These are phyloP conservation scores for Ceratocystis albifundus DNA, from an alignment of 2,329 filamentous ascomycete species.

Conservation along the genomic window DNA sequence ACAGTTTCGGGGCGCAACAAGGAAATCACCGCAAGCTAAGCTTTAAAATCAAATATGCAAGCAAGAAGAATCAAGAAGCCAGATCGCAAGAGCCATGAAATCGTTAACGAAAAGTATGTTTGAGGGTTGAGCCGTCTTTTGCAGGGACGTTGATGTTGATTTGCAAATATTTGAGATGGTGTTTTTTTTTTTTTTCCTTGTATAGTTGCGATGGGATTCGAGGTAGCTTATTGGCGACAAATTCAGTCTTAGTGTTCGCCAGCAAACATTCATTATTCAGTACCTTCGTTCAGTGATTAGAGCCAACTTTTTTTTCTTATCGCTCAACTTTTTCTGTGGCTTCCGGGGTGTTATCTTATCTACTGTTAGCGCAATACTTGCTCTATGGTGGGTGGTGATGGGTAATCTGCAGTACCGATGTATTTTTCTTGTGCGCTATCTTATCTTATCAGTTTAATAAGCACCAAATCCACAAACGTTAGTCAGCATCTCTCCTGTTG, in stretches of 20 bases:
- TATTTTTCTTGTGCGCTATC: slow-evolving; percentile 9
- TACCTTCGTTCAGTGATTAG: background rate
- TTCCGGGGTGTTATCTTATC: slow-evolving; percentile 7
- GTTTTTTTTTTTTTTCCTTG: no score
- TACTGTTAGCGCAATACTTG: slow-evolving; percentile 13
- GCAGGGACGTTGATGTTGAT: slow-evolving; percentile 11
- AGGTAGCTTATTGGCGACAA: slow-evolving; percentile 14
- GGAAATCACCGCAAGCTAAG: background rate
- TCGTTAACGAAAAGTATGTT: slow-evolving; percentile 18
- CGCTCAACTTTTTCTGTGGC: slow-evolving; percentile 21
- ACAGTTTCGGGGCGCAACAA: slow-evolving; percentile 13
- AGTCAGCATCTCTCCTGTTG: background rate
- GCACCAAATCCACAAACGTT: background rate
- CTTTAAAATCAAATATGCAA: background rate
- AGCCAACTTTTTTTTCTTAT: slow-evolving; percentile 24
- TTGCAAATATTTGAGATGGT: slow-evolving; percentile 12
- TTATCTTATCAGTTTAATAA: slow-evolving; percentile 22
- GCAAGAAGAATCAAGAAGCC: background rate
- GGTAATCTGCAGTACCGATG: slow-evolving; percentile 5
- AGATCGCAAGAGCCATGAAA: slow-evolving; percentile 16
- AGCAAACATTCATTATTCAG: slow-evolving; percentile 1
- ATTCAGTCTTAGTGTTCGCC: slow-evolving; percentile 16
- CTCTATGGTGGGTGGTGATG: background rate
- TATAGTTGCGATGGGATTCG: background rate
- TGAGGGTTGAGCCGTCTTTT: slow-evolving; percentile 18